These are phyloP conservation scores for Rhizoclosmatium sp. DNA, from an alignment of 192 early-diverging fungal species.

Conservation along the genomic window DNA sequence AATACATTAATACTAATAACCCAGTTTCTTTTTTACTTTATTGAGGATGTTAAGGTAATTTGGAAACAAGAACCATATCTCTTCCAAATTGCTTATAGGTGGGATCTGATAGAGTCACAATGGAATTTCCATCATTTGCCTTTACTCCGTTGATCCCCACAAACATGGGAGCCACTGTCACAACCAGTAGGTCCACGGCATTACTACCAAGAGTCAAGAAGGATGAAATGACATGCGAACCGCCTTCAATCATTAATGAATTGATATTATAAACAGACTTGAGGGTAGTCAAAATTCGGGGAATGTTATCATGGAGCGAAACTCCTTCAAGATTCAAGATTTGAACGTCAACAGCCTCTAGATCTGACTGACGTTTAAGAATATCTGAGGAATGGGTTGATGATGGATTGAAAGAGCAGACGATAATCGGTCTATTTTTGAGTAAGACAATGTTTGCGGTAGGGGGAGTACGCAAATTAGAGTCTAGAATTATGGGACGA, in stretches of 20 bases:
- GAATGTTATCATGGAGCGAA: too few relatives aligned
- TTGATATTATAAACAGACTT: slow-evolving; percentile 46
- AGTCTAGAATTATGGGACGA: slow-evolving; percentile 38
- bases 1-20: too few relatives aligned
- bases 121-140: slow-evolving; percentile 31
- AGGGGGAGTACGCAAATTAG: background rate
- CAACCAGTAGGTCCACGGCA: slow-evolving; percentile 59
- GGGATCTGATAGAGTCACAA: slow-evolving; percentile 17
- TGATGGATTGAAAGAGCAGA: background rate
- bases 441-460: slow-evolving; percentile 14
- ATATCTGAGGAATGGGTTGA: too few relatives aligned
- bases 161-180: slow-evolving; percentile 75
- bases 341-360: background rate
- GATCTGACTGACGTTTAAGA: too few relatives aligned
- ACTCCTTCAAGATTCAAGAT: background rate
- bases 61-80: slow-evolving; percentile 61
- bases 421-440: slow-evolving; percentile 19
- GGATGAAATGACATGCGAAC: slow-evolving; percentile 73
- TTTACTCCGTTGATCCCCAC: slow-evolving; percentile 67
- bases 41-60: background rate
- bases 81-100: slow-evolving; percentile 58
- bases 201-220: slow-evolving; percentile 54
- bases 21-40: too few relatives aligned
- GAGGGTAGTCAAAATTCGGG: background rate
- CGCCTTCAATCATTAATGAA: slow-evolving; percentile 86